Evolutionary conservation across 345 rosid species (phyloP).

Genomic region (Salix koriyanagi): DNA sequence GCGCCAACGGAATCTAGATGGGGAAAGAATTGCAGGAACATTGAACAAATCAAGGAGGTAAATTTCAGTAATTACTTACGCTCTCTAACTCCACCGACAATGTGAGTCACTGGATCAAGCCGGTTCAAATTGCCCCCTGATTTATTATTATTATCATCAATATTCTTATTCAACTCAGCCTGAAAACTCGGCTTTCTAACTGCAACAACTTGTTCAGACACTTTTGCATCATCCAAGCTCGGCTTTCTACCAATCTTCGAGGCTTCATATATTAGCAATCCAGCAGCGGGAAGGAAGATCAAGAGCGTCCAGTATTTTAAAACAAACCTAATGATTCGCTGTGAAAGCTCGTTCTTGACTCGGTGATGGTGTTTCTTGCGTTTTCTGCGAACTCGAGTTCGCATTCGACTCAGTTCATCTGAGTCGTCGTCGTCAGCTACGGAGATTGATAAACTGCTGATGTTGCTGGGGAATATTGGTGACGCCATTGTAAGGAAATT

Average conservation of each 20-base stretch:
- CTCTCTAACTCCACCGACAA: no score
- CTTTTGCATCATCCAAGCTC: conserved; percentile 4
- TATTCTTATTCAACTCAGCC: not conserved
- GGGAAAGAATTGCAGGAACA: no score
- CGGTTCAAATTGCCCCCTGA: conserved; percentile 43
- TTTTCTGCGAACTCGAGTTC: conserved; percentile 60
- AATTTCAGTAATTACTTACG: no score
- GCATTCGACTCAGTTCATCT: conserved; percentile 57
- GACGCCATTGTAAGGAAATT: conserved; percentile 16
- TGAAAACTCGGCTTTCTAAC: conserved; percentile 11
- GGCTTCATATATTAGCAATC: conserved; percentile 59
- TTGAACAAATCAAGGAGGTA: no score
- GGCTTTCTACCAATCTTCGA: conserved; percentile 48
- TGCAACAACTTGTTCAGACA: conserved; percentile 1
- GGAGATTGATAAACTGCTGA: conserved; percentile 49
- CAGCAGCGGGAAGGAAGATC: conserved; percentile 48
- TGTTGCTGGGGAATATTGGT: conserved; percentile 26
- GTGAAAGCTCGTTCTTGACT: conserved; percentile 39
- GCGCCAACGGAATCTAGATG: no score
- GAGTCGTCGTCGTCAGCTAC: conserved; percentile 79
- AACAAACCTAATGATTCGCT: conserved; percentile 43
- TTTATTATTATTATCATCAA: conserved; percentile 7
- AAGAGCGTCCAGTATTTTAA: conserved; percentile 58
- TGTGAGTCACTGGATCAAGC: conserved; percentile 38
- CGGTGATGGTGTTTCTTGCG: conserved; percentile 56